Percentiles rank a stretch among this genome's conserved stretches.
Evolutionary conservation across 1,284 basidiomycete genomes (phyloP).

Genomic region (Puccinia coronata): DNA sequence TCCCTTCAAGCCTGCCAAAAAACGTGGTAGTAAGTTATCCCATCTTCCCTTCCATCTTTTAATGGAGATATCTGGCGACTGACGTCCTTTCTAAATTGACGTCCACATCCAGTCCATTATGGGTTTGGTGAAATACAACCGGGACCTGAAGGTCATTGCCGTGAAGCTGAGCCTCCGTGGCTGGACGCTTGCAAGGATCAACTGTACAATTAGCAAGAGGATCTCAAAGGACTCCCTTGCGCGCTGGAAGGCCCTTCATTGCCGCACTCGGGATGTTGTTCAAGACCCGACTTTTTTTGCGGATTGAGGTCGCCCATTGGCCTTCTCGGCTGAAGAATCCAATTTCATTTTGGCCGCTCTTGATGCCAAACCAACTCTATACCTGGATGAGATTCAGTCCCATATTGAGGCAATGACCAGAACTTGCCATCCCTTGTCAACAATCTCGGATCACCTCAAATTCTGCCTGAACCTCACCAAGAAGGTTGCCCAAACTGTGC

Average conservation of each 20-base stretch:
- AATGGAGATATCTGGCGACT: too few species aligned
- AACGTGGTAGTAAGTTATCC: too few species aligned
- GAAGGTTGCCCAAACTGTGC: not conserved
- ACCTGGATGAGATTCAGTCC: too few species aligned
- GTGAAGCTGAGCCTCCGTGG: not conserved
- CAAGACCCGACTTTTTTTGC: not conserved
- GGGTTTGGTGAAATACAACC: not conserved
- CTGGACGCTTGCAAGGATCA: not conserved
- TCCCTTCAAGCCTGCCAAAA: too few species aligned
- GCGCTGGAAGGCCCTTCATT: not conserved
- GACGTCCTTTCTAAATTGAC: too few species aligned
- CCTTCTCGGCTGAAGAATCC: not conserved
- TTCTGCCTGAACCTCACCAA: not conserved
- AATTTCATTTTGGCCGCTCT: not conserved
- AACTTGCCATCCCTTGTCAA: not conserved
- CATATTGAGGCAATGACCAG: slow-evolving; percentile 5
- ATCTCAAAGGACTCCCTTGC: not conserved
- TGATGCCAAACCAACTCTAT: not conserved
- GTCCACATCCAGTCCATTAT: too few species aligned
- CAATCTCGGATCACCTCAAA: not conserved
- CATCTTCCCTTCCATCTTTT: too few species aligned
- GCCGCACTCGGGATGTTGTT: not conserved
- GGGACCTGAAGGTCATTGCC: not conserved
- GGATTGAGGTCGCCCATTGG: not conserved
- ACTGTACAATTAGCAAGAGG: not conserved